Conservation (phyloP, 805 yeast genomes). For the Lipomyces lipofer region DNA sequence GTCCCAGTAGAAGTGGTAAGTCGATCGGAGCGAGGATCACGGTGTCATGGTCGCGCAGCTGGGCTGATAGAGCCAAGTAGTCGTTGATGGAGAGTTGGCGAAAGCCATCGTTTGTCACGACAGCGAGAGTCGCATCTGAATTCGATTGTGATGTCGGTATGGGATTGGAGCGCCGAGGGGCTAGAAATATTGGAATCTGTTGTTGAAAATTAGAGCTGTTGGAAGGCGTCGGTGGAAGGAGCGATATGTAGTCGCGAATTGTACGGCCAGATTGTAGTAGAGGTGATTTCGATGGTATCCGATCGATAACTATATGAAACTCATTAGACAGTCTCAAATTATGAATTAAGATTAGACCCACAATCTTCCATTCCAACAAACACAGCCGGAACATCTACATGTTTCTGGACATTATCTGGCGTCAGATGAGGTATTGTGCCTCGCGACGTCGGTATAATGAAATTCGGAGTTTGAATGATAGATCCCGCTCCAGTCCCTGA, state of each 20-base stretch:
- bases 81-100: conserved; percentile 35
- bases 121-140: conserved; percentile 36
- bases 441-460: conserved; percentile 41
- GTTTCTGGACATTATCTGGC: conserved; percentile 41
- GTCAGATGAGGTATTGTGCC: conserved; percentile 47
- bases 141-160: conserved; percentile 40
- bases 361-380: conserved; percentile 43
- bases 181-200: conserved; percentile 34
- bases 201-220: background rate
- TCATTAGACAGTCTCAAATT: background rate
- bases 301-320: conserved; percentile 41
- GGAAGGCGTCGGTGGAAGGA: conserved; percentile 37
- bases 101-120: conserved; percentile 44
- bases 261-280: conserved; percentile 14
- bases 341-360: conserved; percentile 10
- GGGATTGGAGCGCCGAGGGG: conserved; percentile 39
- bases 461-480: conserved; percentile 24
- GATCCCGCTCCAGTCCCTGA: background rate
- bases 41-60: conserved; percentile 36
- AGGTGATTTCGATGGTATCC: conserved; percentile 29
- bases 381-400: conserved; percentile 33
- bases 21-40: conserved; percentile 40
- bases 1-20: conserved; percentile 25
- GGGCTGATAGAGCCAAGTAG: conserved; percentile 30
- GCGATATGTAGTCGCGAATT: conserved; percentile 31